phyloP scores from a whole-genome alignment of 1,139 yeast species.

The Debaryomyces robertsiae region DNA sequence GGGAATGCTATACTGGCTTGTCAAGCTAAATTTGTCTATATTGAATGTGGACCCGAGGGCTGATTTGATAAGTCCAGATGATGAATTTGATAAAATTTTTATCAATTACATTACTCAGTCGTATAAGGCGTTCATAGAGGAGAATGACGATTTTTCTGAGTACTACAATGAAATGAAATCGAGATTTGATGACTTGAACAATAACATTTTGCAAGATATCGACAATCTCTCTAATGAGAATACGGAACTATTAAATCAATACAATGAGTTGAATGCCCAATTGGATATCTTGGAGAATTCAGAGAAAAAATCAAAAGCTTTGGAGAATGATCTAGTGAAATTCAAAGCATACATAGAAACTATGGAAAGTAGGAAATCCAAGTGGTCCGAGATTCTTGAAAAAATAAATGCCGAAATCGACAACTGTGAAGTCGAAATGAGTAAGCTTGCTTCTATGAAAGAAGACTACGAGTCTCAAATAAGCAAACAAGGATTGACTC shows the following conservation, averaged over 20 bases:
- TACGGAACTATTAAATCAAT: constrained; percentile 36
- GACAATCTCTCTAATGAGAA: constrained; percentile 48
- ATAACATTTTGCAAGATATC: constrained; percentile 40
- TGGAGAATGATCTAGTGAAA: constrained; percentile 71
- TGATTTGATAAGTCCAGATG: constrained; percentile 37
- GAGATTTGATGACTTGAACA: constrained; percentile 47
- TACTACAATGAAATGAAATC: constrained; percentile 57
- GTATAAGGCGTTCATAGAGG: constrained; percentile 66
- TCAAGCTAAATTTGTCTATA: constrained; percentile 54
- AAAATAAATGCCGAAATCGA: constrained; percentile 59
- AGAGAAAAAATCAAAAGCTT: constrained; percentile 59
- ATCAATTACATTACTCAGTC: constrained; percentile 67
- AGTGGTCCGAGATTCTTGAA: constrained; percentile 62
- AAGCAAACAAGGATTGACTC: constrained; percentile 56
- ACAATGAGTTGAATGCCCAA: constrained; percentile 26
- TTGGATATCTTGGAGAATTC: constrained; percentile 42
- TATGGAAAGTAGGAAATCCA: constrained; percentile 62
- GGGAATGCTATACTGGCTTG: constrained; percentile 82
- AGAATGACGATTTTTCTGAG: constrained; percentile 61
- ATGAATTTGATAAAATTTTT: constrained; percentile 58
- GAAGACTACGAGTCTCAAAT: constrained; percentile 50
- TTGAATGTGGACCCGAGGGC: constrained; percentile 39
- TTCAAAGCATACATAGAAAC: constrained; percentile 71
- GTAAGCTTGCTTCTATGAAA: constrained; percentile 47
- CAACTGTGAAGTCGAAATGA: constrained; percentile 47